A percentile compares a stretch with the other conserved stretches of the same genome.
phyloP scores from a whole-genome alignment of 1,284 basidiomycete genomes.

The Kalmanozyma brasiliensis region DNA sequence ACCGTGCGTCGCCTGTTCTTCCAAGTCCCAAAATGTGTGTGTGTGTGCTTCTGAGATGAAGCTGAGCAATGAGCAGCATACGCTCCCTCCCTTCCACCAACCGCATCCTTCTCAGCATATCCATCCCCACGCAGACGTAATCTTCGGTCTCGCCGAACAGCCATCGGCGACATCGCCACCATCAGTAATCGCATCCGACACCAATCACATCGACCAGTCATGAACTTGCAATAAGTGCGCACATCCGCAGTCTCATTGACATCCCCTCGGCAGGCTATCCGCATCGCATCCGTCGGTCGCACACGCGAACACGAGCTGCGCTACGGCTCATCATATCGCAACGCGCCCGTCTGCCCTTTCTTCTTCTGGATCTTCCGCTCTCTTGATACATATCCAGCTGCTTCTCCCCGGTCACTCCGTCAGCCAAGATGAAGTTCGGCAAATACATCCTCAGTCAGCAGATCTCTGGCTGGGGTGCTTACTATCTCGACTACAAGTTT shows the following conservation, averaged over 20 bases:
- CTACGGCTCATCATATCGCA: not conserved
- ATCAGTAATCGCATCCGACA: not conserved
- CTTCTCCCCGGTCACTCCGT: not conserved
- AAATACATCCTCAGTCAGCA: slow-evolving; percentile 97
- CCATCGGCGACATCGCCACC: not conserved
- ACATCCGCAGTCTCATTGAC: not conserved
- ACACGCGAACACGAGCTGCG: not conserved
- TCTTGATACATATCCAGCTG: not conserved
- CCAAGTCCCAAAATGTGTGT: no score
- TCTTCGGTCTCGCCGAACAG: not conserved
- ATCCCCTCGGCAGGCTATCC: not conserved
- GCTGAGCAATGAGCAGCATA: no score
- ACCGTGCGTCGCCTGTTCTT: no score
- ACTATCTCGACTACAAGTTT: slow-evolving; percentile 98
- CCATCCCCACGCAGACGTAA: not conserved
- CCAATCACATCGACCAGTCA: not conserved
- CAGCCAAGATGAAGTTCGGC: slow-evolving; percentile 79
- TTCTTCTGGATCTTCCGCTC: no score
- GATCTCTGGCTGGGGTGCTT: slow-evolving; percentile 94
- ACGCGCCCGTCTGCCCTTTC: not conserved
- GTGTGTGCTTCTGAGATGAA: no score
- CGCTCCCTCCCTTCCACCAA: not conserved
- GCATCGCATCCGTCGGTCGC: not conserved
- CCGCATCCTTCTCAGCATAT: not conserved
- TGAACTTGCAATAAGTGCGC: slow-evolving; percentile 10